A percentile compares a stretch with the other conserved stretches of the same genome.
Evolutionary conservation across 768 basidiomycete genomes (phyloP).

Genomic region (Collybiopsis confluens): DNA sequence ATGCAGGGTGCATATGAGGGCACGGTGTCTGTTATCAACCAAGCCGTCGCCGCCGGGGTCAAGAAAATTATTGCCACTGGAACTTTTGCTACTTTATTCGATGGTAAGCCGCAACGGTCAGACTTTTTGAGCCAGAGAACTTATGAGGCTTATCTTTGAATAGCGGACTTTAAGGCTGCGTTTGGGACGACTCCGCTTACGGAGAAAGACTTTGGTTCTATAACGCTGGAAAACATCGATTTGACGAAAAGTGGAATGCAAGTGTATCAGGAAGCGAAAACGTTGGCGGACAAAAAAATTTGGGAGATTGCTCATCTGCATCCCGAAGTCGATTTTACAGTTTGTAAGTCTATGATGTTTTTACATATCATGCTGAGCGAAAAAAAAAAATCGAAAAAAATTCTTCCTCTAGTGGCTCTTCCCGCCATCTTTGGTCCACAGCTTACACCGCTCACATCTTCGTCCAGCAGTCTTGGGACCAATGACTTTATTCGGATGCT

Average conservation of each 20-base stretch:
- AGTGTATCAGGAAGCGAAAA: constrained; percentile 5
- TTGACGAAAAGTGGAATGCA: background rate
- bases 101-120: constrained; percentile 4
- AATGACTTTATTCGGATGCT: constrained; percentile 5
- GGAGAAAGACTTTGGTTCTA: constrained; percentile 10
- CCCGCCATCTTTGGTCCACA: constrained; percentile 18
- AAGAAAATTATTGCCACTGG: constrained; percentile 12
- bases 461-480: background rate
- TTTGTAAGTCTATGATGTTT: too few species aligned
- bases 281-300: constrained; percentile 4
- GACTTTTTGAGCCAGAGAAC: too few species aligned
- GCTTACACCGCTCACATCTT: constrained; percentile 10
- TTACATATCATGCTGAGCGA: too few species aligned
- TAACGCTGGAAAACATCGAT: constrained; percentile 6
- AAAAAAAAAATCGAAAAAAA: too few species aligned
- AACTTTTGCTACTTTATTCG: constrained; percentile 6
- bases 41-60: constrained; percentile 9
- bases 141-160: background rate
- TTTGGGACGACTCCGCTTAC: background rate
- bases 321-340: constrained; percentile 9
- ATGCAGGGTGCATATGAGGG: constrained; percentile 9
- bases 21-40: constrained; percentile 7
- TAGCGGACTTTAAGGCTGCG: constrained; percentile 2
- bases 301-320: constrained; percentile 6
- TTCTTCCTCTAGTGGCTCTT: constrained; percentile 10